Evolutionary conservation across 2,329 filamentous ascomycete species (phyloP).

Genomic region (Xylaria sp.): DNA sequence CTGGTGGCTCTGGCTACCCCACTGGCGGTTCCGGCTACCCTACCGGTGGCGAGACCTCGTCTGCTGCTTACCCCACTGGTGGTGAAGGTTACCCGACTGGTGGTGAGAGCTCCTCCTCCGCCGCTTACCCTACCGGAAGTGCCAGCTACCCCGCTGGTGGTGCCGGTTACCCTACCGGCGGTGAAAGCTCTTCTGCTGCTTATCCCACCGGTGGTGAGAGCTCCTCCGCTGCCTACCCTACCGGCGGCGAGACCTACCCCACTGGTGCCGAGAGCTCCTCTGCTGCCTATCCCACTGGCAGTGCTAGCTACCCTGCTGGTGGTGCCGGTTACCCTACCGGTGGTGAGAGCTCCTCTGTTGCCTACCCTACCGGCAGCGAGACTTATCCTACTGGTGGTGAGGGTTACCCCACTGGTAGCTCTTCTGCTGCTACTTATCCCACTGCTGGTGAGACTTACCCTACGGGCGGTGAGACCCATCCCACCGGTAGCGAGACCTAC

Average conservation of each 20-base stretch:
- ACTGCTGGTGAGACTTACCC: conserved; percentile 14
- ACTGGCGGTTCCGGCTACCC: conserved; percentile 8
- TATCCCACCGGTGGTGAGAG: conserved; percentile 14
- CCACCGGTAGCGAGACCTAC: conserved; percentile 16
- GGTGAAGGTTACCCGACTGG: conserved; percentile 11
- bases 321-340: conserved; percentile 14
- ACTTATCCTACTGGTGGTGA: conserved; percentile 3
- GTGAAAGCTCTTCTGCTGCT: conserved; percentile 1
- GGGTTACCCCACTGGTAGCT: conserved; percentile 26
- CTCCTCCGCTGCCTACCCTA: conserved; percentile 10
- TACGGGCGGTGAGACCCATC: conserved; percentile 16
- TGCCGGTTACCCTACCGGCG: conserved; percentile 17
- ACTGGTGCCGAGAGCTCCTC: neutral
- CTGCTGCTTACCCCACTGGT: conserved; percentile 10
- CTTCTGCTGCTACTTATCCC: conserved; percentile 13
- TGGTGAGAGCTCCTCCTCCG: conserved; percentile 21
- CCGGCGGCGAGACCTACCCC: conserved; percentile 16
- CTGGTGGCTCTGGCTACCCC: too few species aligned
- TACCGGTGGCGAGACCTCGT: neutral
- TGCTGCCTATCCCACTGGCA: conserved; percentile 19
- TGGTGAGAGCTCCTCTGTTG: conserved; percentile 3
- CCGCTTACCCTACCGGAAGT: conserved; percentile 19
- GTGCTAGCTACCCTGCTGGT: conserved; percentile 9
- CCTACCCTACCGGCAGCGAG: conserved; percentile 2
- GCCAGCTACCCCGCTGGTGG: conserved; percentile 15